Conservation (phyloP, 352 stramenopile species). For the Phytophthora sp. region DNA sequence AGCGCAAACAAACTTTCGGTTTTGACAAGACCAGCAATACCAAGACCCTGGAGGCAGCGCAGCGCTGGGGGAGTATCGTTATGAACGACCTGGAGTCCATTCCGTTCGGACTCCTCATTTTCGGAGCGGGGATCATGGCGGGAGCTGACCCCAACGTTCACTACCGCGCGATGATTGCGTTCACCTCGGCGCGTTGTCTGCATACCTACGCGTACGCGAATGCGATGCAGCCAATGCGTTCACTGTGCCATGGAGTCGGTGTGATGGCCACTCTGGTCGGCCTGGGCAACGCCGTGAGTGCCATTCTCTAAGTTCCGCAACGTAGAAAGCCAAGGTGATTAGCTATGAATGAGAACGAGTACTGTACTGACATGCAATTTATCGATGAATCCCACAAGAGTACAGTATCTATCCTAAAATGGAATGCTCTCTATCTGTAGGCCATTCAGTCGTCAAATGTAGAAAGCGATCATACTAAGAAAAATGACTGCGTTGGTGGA, state of each 20-base stretch:
- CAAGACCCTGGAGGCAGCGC: conserved; percentile 36
- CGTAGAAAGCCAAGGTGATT: neutral
- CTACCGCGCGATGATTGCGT: conserved; percentile 38
- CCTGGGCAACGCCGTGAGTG: conserved; percentile 28
- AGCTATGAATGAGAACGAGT: neutral
- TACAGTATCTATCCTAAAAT: no score
- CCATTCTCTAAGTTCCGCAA: conserved; percentile 26
- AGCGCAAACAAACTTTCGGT: conserved; percentile 28
- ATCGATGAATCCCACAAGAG: no score
- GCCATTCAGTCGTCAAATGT: no score
- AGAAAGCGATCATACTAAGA: no score
- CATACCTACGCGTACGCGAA: conserved; percentile 51
- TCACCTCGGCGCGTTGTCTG: conserved; percentile 42
- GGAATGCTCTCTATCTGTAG: no score
- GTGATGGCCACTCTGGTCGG: conserved; percentile 33
- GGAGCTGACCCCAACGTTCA: conserved; percentile 47
- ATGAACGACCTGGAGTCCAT: conserved; percentile 72
- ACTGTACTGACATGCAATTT: no score
- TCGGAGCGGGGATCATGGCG: conserved; percentile 51
- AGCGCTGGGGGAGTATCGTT: conserved; percentile 61
- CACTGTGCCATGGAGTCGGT: conserved; percentile 30
- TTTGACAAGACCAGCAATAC: conserved; percentile 34
- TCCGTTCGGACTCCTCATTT: conserved; percentile 58
- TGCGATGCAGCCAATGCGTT: conserved; percentile 45
- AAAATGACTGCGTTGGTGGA: no score